Percentiles rank a stretch among this genome's conserved stretches.
These are phyloP conservation scores for Apostasia shenzhenica DNA, from an alignment of 106 monocot genomes.

Conservation along the genomic window DNA sequence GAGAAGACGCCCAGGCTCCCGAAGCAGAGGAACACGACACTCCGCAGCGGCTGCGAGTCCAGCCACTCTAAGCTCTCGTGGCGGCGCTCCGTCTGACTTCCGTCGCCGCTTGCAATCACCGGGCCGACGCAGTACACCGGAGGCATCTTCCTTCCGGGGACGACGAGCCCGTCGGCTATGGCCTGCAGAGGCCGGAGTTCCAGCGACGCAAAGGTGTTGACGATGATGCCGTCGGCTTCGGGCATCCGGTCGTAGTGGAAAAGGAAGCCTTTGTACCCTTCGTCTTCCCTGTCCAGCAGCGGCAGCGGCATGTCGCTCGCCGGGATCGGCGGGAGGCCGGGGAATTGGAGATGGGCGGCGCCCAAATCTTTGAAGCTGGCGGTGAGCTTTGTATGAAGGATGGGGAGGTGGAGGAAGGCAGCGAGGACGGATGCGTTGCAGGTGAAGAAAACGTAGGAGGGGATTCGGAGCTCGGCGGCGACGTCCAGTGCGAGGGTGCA, in stretches of 20 bases:
- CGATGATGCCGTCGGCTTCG: conserved; percentile 28
- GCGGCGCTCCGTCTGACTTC: background rate
- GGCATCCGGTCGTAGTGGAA: background rate
- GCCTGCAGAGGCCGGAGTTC: conserved; percentile 18
- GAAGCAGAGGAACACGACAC: conserved; percentile 73
- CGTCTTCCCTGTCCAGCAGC: conserved; percentile 18
- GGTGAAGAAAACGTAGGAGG: conserved; percentile 18
- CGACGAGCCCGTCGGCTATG: background rate
- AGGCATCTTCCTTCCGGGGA: conserved; percentile 1
- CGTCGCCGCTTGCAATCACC: background rate
- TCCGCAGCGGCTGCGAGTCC: conserved; percentile 39
- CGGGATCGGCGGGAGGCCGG: conserved; percentile 28
- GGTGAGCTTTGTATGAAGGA: background rate
- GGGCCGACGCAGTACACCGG: conserved; percentile 17
- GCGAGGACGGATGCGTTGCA: background rate
- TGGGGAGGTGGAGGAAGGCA: conserved; percentile 11
- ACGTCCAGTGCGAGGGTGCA: conserved; percentile 5
- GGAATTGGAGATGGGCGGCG: conserved; percentile 5
- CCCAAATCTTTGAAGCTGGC: conserved; percentile 19
- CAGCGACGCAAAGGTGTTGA: conserved; percentile 29
- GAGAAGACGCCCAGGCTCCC: conserved; percentile 64
- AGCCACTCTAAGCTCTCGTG: conserved; percentile 50
- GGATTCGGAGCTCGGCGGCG: conserved; percentile 7
- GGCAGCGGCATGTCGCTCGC: conserved; percentile 19
- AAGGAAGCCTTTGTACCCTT: conserved; percentile 10